Conservation (phyloP, 2,329 filamentous ascomycete genomes). For the Orbilia blumenaviensis region DNA sequence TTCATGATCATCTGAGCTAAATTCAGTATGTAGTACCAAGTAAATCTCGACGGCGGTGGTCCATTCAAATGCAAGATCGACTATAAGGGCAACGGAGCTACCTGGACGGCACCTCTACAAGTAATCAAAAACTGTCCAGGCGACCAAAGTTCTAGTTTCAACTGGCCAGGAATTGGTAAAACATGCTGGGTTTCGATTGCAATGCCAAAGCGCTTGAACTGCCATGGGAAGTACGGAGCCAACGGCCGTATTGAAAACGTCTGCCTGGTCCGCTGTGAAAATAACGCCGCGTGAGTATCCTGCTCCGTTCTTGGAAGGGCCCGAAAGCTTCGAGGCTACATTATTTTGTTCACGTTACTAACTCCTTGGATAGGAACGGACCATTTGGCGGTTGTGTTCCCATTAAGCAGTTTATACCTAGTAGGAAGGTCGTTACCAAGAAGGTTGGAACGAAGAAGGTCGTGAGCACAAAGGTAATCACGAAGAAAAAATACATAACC, state of each 20-base stretch:
- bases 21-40: background rate
- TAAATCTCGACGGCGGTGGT: constrained; percentile 22
- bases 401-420: background rate
- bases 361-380: background rate
- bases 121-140: background rate
- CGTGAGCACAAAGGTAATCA: background rate
- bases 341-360: background rate
- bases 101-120: background rate
- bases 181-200: background rate
- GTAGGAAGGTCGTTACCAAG: background rate
- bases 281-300: background rate
- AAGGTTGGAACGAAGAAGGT: background rate
- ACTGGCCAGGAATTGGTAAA: background rate
- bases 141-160: background rate
- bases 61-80: constrained; percentile 18
- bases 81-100: background rate
- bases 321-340: no score
- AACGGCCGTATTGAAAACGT: background rate
- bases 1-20: no score
- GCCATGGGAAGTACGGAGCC: background rate
- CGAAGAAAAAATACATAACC: background rate
- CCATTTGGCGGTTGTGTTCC: constrained; percentile 3
- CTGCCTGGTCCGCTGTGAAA: background rate
- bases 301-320: background rate
- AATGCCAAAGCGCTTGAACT: background rate